Evolutionary conservation across 805 yeast genomes (phyloP).

Genomic region (Lipomyces sp.): DNA sequence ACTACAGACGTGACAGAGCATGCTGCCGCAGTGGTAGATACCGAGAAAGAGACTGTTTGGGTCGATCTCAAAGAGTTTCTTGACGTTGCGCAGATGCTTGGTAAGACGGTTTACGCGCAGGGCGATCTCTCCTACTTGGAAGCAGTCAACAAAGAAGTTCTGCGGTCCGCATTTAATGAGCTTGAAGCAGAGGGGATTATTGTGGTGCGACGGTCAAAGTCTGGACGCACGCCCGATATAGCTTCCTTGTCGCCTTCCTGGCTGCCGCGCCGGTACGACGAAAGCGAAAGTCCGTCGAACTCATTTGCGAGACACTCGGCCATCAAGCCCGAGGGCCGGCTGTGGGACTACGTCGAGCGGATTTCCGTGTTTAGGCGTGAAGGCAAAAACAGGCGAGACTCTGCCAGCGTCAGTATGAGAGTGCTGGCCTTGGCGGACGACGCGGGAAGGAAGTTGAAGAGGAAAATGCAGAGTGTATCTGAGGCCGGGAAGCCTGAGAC

Average conservation of each 20-base stretch:
- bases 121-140: slow-evolving; percentile 44
- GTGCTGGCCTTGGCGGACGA: slow-evolving; percentile 27
- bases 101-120: slow-evolving; percentile 44
- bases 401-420: slow-evolving; percentile 26
- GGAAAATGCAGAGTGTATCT: slow-evolving; percentile 25
- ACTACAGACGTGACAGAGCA: slow-evolving; percentile 16
- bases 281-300: slow-evolving; percentile 1
- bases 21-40: neutral
- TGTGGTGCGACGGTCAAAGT: slow-evolving; percentile 27
- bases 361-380: slow-evolving; percentile 39
- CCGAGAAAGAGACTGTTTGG: slow-evolving; percentile 32
- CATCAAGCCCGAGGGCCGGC: slow-evolving; percentile 34
- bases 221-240: slow-evolving; percentile 24
- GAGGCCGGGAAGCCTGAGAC: slow-evolving; percentile 24
- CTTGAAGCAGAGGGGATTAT: slow-evolving; percentile 39
- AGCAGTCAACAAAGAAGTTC: slow-evolving; percentile 43
- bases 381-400: slow-evolving; percentile 38
- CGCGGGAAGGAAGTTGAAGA: slow-evolving; percentile 27
- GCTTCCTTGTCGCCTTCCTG: slow-evolving; percentile 33
- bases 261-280: slow-evolving; percentile 24
- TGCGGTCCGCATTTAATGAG: slow-evolving; percentile 39
- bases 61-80: slow-evolving; percentile 37
- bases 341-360: slow-evolving; percentile 36
- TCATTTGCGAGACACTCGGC: slow-evolving; percentile 15
- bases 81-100: slow-evolving; percentile 40